Evolutionary conservation across 805 yeast species (phyloP), one percentile per base, ranked within the genome.

Genomic region (Starmerella floricola): DNA sequence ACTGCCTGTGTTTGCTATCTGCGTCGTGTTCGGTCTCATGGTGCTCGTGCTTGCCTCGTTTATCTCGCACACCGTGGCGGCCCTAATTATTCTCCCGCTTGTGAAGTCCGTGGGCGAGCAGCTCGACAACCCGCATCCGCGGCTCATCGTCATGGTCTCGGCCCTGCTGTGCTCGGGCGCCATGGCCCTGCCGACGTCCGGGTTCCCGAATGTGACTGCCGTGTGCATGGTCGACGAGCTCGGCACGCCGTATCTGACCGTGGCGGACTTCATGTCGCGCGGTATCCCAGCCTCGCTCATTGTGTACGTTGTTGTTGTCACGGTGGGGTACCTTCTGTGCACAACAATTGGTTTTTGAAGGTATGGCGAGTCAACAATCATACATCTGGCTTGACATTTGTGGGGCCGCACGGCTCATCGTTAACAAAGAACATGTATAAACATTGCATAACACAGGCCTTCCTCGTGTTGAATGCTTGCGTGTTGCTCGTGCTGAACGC

Each of bases 201-300:
- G 98, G 0, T 88, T 91, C 68, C 98, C 98, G 4, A 91, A 91
- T 55, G 95, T 91, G 28, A 86, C 97, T 0, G 98, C 97, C 0
- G 85, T 91, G 48, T 86, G 96, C 45, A 76, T 86, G 76, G 78
- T 87, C 5, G 94, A 91, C 60, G 95, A 84, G 55, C 72, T 87
- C 32, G 97, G 97, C 8, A 79, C 79, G 42, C 85, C 94, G 16
- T 91, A 91, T 57, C 65, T 91, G 54, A 79, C 86, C 0, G 97
- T 87, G 13, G 72, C 76, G 13, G 81, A 82, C 27, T 91, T 91
- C 56, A 84, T 91, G 34, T 78, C 81, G 11, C 71, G 93, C 46
- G 98, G 98, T 58, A 85, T 88, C 8, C 95, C 95, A 8, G 72
- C 88, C 20, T 81, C 94, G 26, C 45, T 88, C 3, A 66, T 85